Evolutionary conservation across 805 yeast genomes (phyloP).

Genomic region (Grigorovia jiainica): DNA sequence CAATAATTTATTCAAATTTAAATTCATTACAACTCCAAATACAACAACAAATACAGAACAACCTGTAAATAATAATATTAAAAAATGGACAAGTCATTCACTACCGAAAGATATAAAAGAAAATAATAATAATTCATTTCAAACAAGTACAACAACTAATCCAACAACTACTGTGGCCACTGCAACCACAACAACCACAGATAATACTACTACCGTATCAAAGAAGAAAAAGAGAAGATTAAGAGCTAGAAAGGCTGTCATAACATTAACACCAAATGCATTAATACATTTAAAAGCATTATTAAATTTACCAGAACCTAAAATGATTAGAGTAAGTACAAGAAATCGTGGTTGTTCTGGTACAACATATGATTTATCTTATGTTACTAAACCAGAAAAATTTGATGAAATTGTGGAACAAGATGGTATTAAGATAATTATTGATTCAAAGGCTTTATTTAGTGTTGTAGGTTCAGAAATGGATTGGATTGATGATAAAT

Average conservation of each 20-base stretch:
- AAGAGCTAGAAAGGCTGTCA: slow-evolving; percentile 83
- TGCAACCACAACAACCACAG: not conserved
- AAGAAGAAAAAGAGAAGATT: slow-evolving; percentile 52
- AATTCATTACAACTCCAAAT: too few relatives aligned
- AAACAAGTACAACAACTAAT: slow-evolving; percentile 1
- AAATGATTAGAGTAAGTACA: slow-evolving; percentile 88
- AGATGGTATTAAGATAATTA: slow-evolving; percentile 85
- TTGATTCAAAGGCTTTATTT: slow-evolving; percentile 92
- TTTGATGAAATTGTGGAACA: slow-evolving; percentile 90
- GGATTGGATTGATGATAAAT: slow-evolving; percentile 96
- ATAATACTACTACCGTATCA: slow-evolving; percentile 7
- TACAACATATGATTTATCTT: slow-evolving; percentile 80
- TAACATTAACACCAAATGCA: slow-evolving; percentile 71
- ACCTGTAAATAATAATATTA: not conserved
- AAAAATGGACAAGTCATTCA: slow-evolving; percentile 37
- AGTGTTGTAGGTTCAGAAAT: slow-evolving; percentile 94
- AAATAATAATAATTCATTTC: not conserved
- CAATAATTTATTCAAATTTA: not conserved
- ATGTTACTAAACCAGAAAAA: slow-evolving; percentile 84
- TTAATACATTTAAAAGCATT: slow-evolving; percentile 57
- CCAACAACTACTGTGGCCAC: not conserved
- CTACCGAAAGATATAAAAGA: slow-evolving; percentile 20
- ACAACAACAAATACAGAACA: too few relatives aligned
- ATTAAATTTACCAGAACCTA: slow-evolving; percentile 74
- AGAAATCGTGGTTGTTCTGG: slow-evolving; percentile 96